A percentile compares a stretch with the other conserved stretches of the same genome.
Conservation (phyloP, 768 basidiomycete genomes). For the Leccinellum albellum region DNA sequence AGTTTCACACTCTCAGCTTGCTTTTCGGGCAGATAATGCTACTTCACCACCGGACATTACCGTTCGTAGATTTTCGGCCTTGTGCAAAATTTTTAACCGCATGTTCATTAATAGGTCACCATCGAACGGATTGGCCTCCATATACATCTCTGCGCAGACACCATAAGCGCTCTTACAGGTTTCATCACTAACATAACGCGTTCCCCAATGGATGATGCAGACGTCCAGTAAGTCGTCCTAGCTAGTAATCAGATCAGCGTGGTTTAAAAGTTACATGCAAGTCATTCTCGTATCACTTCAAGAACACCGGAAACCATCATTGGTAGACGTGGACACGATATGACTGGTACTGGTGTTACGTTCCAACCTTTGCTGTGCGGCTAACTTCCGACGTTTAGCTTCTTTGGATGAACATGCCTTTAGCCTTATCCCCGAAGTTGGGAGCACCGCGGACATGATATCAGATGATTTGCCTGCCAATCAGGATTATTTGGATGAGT, state of each 20-base stretch:
- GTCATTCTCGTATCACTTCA: conserved; percentile 4
- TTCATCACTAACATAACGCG: conserved; percentile 52
- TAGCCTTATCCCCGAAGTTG: conserved; percentile 67
- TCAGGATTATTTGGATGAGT: conserved; percentile 79
- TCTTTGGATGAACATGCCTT: conserved; percentile 86
- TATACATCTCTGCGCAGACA: conserved; percentile 77
- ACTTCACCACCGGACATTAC: conserved; percentile 33
- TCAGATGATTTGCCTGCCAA: conserved; percentile 89
- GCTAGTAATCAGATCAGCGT: not conserved
- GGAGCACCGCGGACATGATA: conserved; percentile 82
- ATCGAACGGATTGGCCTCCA: conserved; percentile 51
- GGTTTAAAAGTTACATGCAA: conserved; percentile 3
- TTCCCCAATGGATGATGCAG: conserved; percentile 35
- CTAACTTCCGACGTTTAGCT: conserved; percentile 35
- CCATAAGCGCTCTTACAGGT: conserved; percentile 52
- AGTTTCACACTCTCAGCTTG: conserved; percentile 46
- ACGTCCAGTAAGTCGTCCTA: conserved; percentile 22
- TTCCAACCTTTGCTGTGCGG: not conserved
- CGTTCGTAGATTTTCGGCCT: conserved; percentile 31
- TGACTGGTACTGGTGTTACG: conserved; percentile 27
- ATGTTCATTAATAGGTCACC: conserved; percentile 41
- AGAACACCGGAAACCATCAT: conserved; percentile 6
- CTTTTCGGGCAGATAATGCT: conserved; percentile 31
- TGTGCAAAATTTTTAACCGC: not conserved
- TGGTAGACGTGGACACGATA: conserved; percentile 10